Percentiles rank a stretch among this genome's conserved stretches.
Conservation (phyloP, 345 rosid genomes). For the Excoecaria cochinchinensis region DNA sequence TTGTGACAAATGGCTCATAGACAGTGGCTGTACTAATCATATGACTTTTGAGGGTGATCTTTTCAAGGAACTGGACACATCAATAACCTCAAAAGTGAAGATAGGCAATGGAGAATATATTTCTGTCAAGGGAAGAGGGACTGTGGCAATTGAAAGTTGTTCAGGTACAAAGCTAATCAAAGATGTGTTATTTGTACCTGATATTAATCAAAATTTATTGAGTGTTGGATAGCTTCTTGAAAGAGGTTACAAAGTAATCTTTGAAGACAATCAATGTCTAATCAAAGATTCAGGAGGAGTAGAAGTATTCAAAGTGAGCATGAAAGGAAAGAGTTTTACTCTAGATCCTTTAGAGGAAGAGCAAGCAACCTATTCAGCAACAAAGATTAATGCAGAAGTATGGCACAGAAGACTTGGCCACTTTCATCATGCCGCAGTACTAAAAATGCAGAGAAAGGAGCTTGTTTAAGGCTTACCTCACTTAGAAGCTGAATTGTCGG, state of each 20-base stretch:
- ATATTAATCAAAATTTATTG: no score
- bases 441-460: background rate
- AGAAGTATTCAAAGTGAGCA: background rate
- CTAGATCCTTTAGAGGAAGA: background rate
- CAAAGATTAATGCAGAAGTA: background rate
- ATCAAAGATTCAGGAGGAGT: no score
- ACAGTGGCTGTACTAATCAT: background rate
- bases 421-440: background rate
- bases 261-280: no score
- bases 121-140: no score
- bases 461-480: background rate
- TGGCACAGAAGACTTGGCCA: slow-evolving; percentile 1
- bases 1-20: background rate
- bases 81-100: background rate
- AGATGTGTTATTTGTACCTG: no score
- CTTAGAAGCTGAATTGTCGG: no score
- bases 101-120: background rate
- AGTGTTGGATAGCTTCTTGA: no score
- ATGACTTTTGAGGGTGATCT: background rate
- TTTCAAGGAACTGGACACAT: background rate
- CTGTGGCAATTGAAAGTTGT: no score
- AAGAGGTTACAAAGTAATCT: no score
- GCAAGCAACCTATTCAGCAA: background rate
- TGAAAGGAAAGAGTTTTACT: background rate
- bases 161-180: no score